A percentile compares a stretch with the other conserved stretches of the same genome.
Evolutionary conservation across 257 asterid genomes (phyloP).

Genomic region (Asclepias syriaca): DNA sequence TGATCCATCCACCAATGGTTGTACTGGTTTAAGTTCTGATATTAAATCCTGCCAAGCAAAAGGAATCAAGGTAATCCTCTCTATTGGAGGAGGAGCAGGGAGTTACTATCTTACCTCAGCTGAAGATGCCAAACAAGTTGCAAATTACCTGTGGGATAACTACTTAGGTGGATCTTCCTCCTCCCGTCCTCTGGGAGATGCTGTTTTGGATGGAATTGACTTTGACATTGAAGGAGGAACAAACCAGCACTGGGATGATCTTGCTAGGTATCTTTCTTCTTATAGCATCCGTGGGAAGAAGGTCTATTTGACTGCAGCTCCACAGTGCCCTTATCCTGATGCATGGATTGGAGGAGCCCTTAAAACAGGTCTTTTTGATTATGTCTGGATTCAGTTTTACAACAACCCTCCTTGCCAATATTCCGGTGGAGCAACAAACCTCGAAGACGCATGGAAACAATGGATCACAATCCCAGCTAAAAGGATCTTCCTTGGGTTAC

Average conservation of each 20-base stretch:
- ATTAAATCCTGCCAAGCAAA: conserved; percentile 34
- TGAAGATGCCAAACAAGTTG: conserved; percentile 36
- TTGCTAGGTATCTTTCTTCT: conserved; percentile 24
- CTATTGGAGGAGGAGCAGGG: conserved; percentile 37
- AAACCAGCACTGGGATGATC: conserved; percentile 39
- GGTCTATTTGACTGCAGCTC: conserved; percentile 47
- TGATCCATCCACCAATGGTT: conserved; percentile 37
- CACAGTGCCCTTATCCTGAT: conserved; percentile 53
- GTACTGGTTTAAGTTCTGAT: conserved; percentile 30
- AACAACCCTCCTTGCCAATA: conserved; percentile 43
- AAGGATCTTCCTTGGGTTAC: conserved; percentile 23
- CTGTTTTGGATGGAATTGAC: conserved; percentile 44
- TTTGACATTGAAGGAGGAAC: conserved; percentile 46
- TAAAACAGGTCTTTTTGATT: conserved; percentile 37
- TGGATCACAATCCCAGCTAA: conserved; percentile 21
- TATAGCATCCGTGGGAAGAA: conserved; percentile 36
- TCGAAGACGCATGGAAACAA: conserved; percentile 30
- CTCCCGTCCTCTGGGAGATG: conserved; percentile 35
- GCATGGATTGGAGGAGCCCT: conserved; percentile 36
- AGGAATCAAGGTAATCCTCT: conserved; percentile 40
- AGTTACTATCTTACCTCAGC: conserved; percentile 33
- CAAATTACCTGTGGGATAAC: conserved; percentile 42
- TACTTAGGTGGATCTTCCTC: conserved; percentile 35
- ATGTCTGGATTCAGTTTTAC: conserved; percentile 48
- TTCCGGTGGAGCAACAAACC: conserved; percentile 13